These are phyloP conservation scores for Pseudogymnoascus sp. DNA, from an alignment of 2,329 filamentous ascomycete genomes.

Conservation along the genomic window DNA sequence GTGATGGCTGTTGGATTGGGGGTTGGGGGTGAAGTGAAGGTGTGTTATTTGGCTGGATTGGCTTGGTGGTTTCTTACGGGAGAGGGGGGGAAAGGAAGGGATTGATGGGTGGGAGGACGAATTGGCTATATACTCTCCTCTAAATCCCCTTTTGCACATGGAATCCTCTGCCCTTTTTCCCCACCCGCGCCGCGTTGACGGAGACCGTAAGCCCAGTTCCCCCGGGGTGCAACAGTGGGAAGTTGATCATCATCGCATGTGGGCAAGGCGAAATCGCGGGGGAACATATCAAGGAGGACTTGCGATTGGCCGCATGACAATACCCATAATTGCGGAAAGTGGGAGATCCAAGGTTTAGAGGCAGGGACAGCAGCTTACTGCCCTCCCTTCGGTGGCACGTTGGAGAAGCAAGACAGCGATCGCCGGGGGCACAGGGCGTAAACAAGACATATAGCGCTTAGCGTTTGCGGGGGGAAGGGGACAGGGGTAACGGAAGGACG, in stretches of 20 bases:
- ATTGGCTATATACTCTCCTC: background rate
- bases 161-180: background rate
- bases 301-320: background rate
- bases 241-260: background rate
- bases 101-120: background rate
- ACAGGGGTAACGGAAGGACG: background rate
- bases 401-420: background rate
- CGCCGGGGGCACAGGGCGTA: background rate
- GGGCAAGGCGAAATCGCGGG: constrained; percentile 1
- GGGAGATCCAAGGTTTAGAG: background rate
- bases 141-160: background rate
- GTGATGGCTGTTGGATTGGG: background rate
- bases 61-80: background rate
- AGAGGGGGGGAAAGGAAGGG: background rate
- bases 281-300: background rate
- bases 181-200: background rate
- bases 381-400: background rate
- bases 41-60: background rate
- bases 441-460: constrained; percentile 5
- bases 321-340: constrained; percentile 4
- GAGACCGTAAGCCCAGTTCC: background rate
- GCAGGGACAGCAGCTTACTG: background rate
- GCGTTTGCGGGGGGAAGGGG: background rate
- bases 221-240: background rate
- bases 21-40: background rate